Evolutionary conservation across 768 basidiomycete genomes (phyloP).

Genomic region (Zangia roseola): DNA sequence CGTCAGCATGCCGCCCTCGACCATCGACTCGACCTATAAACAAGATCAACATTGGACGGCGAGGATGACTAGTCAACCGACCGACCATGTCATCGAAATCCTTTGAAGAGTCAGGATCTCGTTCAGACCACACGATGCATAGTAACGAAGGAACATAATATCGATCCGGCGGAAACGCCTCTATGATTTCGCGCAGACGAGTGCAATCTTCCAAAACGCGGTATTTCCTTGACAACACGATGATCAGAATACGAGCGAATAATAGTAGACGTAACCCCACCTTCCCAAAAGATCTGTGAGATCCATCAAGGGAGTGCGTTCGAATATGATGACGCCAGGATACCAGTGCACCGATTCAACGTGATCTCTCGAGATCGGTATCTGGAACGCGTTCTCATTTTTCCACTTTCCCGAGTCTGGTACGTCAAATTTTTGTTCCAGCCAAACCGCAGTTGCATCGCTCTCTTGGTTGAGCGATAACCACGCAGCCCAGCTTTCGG

Average conservation of each 20-base stretch:
- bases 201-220: constrained; percentile 70
- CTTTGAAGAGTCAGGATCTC: constrained; percentile 35
- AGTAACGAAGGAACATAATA: constrained; percentile 65
- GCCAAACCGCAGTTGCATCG: constrained; percentile 78
- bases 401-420: constrained; percentile 63
- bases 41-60: constrained; percentile 3
- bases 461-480: constrained; percentile 71
- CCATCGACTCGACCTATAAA: constrained; percentile 48
- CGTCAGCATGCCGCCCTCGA: constrained; percentile 41
- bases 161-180: constrained; percentile 49
- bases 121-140: constrained; percentile 58
- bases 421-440: constrained; percentile 73
- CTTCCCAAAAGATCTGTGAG: constrained; percentile 64
- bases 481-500: constrained; percentile 62
- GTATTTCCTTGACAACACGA: constrained; percentile 51
- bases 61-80: constrained; percentile 25
- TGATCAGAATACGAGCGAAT: constrained; percentile 1
- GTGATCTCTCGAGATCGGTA: constrained; percentile 38
- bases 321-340: constrained; percentile 74
- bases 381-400: constrained; percentile 57
- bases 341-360: constrained; percentile 28
- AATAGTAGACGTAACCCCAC: constrained; percentile 35
- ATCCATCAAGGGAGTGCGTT: constrained; percentile 66
- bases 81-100: constrained; percentile 72
- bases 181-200: constrained; percentile 63